Evolutionary conservation across 2,329 filamentous ascomycete species (phyloP).

Genomic region (Furcasterigmium furcatum): DNA sequence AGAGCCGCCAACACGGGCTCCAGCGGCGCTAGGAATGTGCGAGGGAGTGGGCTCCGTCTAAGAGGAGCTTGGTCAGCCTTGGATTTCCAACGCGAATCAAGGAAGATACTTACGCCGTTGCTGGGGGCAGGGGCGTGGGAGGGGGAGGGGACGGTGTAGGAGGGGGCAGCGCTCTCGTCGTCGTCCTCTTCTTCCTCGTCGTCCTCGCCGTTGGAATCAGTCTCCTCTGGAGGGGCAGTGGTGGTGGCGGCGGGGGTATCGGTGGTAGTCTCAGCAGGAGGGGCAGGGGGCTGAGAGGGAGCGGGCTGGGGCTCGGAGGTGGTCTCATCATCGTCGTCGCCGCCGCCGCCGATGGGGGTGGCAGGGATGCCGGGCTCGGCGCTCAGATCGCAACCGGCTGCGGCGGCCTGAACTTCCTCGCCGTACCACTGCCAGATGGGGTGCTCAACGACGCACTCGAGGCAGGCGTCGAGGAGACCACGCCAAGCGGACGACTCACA

Average conservation of each 20-base stretch:
- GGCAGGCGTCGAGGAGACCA: constrained; percentile 36
- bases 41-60: no score
- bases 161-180: neutral
- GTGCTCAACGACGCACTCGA: constrained; percentile 37
- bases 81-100: no score
- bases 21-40: neutral
- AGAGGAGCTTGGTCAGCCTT: no score
- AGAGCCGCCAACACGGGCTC: neutral
- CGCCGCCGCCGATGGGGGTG: neutral
- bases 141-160: neutral
- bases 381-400: constrained; percentile 27
- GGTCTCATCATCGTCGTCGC: neutral
- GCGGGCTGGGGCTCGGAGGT: neutral
- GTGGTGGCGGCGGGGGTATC: neutral
- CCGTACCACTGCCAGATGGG: constrained; percentile 43
- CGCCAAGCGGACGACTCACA: constrained; percentile 33
- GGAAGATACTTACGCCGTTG: no score
- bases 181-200: neutral
- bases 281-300: neutral
- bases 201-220: neutral
- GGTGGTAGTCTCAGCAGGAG: neutral
- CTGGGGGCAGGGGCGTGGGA: no score
- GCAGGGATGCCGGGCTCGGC: constrained; percentile 3
- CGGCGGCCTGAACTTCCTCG: constrained; percentile 28
- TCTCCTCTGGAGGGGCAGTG: neutral